Evolutionary conservation across 148 eudicot genomes (phyloP).

Genomic region (Diospyros lotus): DNA sequence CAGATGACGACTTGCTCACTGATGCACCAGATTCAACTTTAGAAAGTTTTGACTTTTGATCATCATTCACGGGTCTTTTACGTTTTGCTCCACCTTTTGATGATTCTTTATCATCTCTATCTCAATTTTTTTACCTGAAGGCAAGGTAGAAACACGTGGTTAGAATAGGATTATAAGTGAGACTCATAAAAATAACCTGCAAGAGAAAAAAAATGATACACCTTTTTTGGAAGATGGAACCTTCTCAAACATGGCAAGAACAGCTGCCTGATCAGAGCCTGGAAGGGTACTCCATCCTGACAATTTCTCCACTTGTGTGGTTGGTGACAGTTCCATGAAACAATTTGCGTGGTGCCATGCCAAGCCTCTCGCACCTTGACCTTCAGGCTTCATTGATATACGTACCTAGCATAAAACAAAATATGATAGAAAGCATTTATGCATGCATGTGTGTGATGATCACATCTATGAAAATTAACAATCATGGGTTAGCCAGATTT

Average conservation of each 20-base stretch:
- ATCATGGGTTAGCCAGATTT: too few species aligned
- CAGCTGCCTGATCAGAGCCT: conserved; percentile 52
- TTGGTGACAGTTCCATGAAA: conserved; percentile 51
- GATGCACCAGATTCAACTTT: conserved; percentile 42
- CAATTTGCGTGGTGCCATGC: conserved; percentile 93
- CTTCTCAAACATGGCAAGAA: conserved; percentile 46
- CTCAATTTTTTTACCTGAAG: conserved; percentile 38
- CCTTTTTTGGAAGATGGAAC: conserved; percentile 41
- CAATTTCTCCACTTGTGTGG: conserved; percentile 54
- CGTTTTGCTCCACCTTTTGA: conserved; percentile 54
- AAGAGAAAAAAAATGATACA: conserved; percentile 5
- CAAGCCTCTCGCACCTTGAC: conserved; percentile 68
- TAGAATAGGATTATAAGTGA: not conserved
- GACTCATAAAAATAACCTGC: conserved; percentile 1
- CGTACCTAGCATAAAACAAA: conserved; percentile 51
- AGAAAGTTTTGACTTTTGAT: conserved; percentile 45
- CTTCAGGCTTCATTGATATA: conserved; percentile 76
- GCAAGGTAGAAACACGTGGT: not conserved
- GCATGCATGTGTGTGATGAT: too few species aligned
- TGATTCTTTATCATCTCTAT: conserved; percentile 26
- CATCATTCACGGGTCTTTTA: conserved; percentile 41
- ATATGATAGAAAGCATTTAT: too few species aligned
- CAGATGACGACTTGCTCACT: conserved; percentile 29
- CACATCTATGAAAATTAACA: too few species aligned
- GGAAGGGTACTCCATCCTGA: conserved; percentile 74